Percentiles rank a stretch among this genome's conserved stretches.
Conservation (phyloP, 495 filamentous ascomycete species). For the Saxophila tyrrhenica region DNA sequence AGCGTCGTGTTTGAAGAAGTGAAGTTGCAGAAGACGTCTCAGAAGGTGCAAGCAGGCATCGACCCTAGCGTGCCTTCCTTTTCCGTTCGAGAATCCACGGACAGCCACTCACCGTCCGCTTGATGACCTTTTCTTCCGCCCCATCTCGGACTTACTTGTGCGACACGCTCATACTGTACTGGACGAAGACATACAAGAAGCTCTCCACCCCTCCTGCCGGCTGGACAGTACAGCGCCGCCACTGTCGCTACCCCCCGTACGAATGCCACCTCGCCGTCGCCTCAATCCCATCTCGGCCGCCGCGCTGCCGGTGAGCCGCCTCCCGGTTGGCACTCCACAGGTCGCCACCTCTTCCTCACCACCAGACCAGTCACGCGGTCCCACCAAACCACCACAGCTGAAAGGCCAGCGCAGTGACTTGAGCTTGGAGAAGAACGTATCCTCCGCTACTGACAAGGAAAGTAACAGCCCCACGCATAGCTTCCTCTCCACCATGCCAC, state of each 20-base stretch:
- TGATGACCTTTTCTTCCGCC: background rate
- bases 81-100: background rate
- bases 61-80: slow-evolving; percentile 1
- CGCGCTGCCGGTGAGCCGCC: slow-evolving; percentile 13
- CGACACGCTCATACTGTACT: too few species aligned
- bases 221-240: background rate
- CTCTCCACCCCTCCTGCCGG: too few species aligned
- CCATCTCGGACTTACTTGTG: background rate
- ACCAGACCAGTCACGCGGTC: background rate
- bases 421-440: background rate
- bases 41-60: background rate
- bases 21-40: background rate
- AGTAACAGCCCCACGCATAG: background rate
- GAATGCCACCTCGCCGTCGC: background rate
- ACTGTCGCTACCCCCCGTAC: background rate
- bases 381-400: background rate
- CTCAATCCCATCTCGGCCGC: background rate
- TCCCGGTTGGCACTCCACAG: slow-evolving; percentile 13
- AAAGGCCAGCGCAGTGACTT: background rate
- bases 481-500: background rate
- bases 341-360: background rate
- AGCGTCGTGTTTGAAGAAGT: too few species aligned
- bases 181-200: too few species aligned
- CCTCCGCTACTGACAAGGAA: background rate
- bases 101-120: too few species aligned